phyloP scores from a whole-genome alignment of 768 basidiomycete species.

The Leccinum obscurum region DNA sequence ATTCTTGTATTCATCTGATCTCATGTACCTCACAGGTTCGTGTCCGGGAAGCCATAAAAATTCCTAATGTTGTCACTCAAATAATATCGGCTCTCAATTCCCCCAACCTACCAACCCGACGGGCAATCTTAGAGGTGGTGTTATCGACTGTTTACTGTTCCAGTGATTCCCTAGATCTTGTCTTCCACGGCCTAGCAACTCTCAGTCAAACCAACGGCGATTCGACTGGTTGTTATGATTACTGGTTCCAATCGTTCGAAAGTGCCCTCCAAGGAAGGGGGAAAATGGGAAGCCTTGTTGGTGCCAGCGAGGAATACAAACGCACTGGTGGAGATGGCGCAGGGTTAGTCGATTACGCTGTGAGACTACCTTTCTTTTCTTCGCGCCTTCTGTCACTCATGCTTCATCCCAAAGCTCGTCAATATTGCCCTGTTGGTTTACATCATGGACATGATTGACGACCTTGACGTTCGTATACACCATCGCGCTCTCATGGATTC shows the following conservation, averaged over 20 bases:
- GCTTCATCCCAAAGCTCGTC: constrained; percentile 25
- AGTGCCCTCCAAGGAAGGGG: constrained; percentile 78
- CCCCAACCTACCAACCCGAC: constrained; percentile 75
- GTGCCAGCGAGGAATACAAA: constrained; percentile 88
- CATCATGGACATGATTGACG: constrained; percentile 65
- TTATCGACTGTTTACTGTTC: constrained; percentile 70
- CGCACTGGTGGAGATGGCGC: constrained; percentile 64
- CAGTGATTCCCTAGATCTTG: constrained; percentile 59
- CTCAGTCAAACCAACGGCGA: constrained; percentile 65
- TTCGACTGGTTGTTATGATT: constrained; percentile 68
- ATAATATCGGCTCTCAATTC: constrained; percentile 83
- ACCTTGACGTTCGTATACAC: constrained; percentile 82
- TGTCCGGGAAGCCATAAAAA: constrained; percentile 70
- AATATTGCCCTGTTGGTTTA: constrained; percentile 75
- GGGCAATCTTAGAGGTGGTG: constrained; percentile 76
- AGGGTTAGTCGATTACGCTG: constrained; percentile 83
- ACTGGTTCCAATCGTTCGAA: constrained; percentile 88
- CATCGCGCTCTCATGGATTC: constrained; percentile 89
- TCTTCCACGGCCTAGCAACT: constrained; percentile 72
- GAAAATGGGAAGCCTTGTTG: constrained; percentile 93
- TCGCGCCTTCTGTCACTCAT: constrained; percentile 14
- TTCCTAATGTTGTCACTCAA: constrained; percentile 72
- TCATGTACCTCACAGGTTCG: constrained; percentile 48
- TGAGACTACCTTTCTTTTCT: constrained; percentile 39
- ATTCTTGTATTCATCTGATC: not conserved